phyloP scores from a whole-genome alignment of 139 green algal species.

The Pedinophyceae sp. region DNA sequence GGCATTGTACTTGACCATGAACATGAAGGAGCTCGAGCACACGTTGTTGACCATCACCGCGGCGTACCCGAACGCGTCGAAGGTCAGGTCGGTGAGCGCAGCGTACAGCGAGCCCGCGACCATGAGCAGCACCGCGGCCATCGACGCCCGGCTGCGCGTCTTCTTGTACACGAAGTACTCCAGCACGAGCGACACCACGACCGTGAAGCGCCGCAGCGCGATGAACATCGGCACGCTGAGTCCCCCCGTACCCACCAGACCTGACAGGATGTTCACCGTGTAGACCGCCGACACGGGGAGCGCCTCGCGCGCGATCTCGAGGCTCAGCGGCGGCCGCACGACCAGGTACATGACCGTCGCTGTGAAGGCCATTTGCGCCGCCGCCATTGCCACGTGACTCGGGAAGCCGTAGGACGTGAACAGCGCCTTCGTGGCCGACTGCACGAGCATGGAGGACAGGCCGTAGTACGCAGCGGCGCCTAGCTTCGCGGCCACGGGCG shows the following conservation, averaged over 20 bases:
- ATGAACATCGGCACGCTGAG: slow-evolving; percentile 67
- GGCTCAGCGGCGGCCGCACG: slow-evolving; percentile 21
- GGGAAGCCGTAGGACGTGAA: slow-evolving; percentile 46
- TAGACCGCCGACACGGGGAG: slow-evolving; percentile 42
- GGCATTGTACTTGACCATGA: slow-evolving; percentile 50
- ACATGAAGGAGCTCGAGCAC: slow-evolving; percentile 41
- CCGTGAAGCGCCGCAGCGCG: slow-evolving; percentile 44
- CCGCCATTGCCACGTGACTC: slow-evolving; percentile 36
- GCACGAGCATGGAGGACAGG: slow-evolving; percentile 30
- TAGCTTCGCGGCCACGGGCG: no score
- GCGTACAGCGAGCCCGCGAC: slow-evolving; percentile 36
- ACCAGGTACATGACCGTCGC: slow-evolving; percentile 32
- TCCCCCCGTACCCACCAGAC: slow-evolving; percentile 44
- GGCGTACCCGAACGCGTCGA: slow-evolving; percentile 36
- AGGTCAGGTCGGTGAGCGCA: slow-evolving; percentile 40
- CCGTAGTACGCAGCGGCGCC: no score
- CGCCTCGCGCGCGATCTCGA: slow-evolving; percentile 9
- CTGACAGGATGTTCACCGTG: slow-evolving; percentile 41
- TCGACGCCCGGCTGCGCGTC: slow-evolving; percentile 28
- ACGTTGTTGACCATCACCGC: slow-evolving; percentile 49
- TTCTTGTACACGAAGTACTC: slow-evolving; percentile 36
- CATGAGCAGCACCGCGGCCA: slow-evolving; percentile 20
- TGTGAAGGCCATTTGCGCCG: slow-evolving; percentile 46
- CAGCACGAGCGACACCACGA: slow-evolving; percentile 47
- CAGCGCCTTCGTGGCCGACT: slow-evolving; percentile 33